Evolutionary conservation across 73 alveolate genomes (phyloP).

Genomic region (Paramecium sexaurelia): DNA sequence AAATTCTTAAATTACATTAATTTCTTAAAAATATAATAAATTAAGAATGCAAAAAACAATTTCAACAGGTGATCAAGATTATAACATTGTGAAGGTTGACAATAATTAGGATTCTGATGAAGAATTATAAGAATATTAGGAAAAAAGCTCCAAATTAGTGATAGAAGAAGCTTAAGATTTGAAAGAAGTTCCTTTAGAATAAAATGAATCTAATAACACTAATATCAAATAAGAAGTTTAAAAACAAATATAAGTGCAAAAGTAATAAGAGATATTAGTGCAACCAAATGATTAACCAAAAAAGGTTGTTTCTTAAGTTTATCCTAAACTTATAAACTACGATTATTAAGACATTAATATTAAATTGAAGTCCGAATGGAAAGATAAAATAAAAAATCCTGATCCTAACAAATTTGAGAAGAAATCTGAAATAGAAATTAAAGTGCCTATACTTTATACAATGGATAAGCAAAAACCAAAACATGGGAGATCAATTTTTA

Average conservation of each 20-base stretch:
- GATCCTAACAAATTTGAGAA: background rate
- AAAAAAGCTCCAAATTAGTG: background rate
- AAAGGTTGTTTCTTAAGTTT: background rate
- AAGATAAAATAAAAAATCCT: background rate
- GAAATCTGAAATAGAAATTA: background rate
- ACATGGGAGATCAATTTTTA: slow-evolving; percentile 46
- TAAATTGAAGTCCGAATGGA: slow-evolving; percentile 31
- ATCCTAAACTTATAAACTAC: background rate
- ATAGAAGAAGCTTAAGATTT: background rate
- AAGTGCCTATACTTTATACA: slow-evolving; percentile 39
- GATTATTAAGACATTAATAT: slow-evolving; percentile 43
- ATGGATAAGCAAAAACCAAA: slow-evolving; percentile 18
- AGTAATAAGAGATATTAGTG: background rate
- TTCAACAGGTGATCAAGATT: background rate
- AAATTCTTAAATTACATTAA: background rate
- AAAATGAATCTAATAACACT: background rate
- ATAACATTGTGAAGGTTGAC: background rate
- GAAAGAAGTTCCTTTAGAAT: background rate
- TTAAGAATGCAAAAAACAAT: background rate
- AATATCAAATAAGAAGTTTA: background rate
- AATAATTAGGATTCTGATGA: slow-evolving; percentile 28
- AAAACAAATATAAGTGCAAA: background rate
- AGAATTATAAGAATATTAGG: background rate
- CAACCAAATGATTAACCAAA: background rate
- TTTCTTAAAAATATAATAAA: background rate